Evolutionary conservation across 805 yeast species (phyloP).

Genomic region (Saturnispora ahearnii): DNA sequence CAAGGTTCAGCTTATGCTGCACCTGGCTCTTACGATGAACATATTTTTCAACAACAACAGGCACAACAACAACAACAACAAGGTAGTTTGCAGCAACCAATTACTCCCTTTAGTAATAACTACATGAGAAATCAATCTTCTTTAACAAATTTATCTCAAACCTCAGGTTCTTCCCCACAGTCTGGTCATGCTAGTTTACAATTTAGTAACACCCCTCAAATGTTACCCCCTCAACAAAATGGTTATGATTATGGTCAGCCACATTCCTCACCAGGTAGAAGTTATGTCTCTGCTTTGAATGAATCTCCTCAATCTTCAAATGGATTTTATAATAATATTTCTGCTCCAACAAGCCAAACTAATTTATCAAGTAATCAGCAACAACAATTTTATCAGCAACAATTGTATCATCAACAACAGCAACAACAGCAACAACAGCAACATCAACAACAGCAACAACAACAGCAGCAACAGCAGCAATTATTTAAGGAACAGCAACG

Average conservation of each 20-base stretch:
- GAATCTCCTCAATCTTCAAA: background rate
- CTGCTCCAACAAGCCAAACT: background rate
- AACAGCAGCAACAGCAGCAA: slow-evolving; percentile 15
- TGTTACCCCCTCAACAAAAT: slow-evolving; percentile 1
- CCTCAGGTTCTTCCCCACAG: background rate
- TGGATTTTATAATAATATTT: background rate
- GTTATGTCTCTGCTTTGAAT: background rate
- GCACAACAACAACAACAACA: slow-evolving; percentile 16
- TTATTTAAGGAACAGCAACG: background rate
- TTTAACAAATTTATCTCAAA: background rate
- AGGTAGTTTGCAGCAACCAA: slow-evolving; percentile 17
- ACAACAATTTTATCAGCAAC: slow-evolving; percentile 23
- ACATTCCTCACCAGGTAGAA: background rate
- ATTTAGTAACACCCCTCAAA: background rate
- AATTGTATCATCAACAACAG: slow-evolving; percentile 6
- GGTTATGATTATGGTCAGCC: background rate
- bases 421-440: background rate
- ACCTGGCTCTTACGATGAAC: background rate
- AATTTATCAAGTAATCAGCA: slow-evolving; percentile 21
- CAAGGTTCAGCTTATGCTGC: background rate
- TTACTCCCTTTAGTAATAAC: slow-evolving; percentile 28
- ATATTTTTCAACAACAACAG: background rate
- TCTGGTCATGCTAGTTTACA: background rate
- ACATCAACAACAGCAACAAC: slow-evolving; percentile 16
- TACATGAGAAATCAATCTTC: slow-evolving; percentile 13